Conservation (phyloP, 208 protist species). For the Leishmania tarentolae region DNA sequence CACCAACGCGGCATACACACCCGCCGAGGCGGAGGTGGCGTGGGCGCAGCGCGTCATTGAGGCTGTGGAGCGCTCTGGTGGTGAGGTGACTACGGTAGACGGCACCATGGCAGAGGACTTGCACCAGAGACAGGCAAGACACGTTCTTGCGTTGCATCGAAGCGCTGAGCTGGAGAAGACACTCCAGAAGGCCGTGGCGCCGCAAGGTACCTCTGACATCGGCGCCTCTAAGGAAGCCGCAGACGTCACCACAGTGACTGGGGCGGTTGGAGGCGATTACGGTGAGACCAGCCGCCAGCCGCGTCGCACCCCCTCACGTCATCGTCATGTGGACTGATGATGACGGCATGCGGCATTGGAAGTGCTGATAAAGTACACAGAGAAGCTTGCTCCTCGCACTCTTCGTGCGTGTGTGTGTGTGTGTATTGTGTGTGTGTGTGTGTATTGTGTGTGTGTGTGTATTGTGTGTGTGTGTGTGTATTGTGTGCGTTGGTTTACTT, state of each 20-base stretch:
- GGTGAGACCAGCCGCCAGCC: conserved; percentile 3
- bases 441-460: no score
- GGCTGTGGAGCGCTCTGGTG: conserved; percentile 31
- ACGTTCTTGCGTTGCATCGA: conserved; percentile 40
- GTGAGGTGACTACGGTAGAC: conserved; percentile 49
- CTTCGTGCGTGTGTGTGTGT: background rate
- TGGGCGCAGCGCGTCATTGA: conserved; percentile 61
- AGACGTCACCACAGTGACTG: background rate
- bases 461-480: conserved; percentile 2
- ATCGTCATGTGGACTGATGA: conserved; percentile 14
- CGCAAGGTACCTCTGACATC: background rate
- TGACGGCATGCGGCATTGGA: background rate
- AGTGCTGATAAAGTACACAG: background rate
- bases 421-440: background rate
- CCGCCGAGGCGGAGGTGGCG: conserved; percentile 56
- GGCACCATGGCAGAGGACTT: conserved; percentile 72
- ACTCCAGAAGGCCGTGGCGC: background rate
- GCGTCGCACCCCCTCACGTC: conserved; percentile 19
- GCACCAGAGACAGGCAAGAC: conserved; percentile 59
- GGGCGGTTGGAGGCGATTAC: background rate
- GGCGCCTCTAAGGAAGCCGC: background rate
- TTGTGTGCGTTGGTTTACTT: background rate
- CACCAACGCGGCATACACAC: conserved; percentile 71
- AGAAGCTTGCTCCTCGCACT: background rate
- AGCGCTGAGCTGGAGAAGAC: conserved; percentile 28